Base-by-base conservation (phyloP, 768 basidiomycete genomes). In the Suillus spraguei region DNA sequence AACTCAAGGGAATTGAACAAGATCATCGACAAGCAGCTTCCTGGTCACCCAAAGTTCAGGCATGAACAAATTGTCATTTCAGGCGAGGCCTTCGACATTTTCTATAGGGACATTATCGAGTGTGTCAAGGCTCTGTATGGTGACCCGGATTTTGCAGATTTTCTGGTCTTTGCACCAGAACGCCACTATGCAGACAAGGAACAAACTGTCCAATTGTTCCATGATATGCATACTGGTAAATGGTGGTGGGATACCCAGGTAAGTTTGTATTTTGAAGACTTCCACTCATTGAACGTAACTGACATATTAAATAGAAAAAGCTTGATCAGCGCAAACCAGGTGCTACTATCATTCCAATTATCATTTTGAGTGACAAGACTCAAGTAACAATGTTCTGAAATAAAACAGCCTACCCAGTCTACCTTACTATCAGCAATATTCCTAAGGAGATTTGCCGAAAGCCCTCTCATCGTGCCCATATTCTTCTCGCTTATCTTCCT, bases 231-330 rank as follows among this genome's bases (percentile, higher is more conserved):
- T 44, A 44, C 42, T 44, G 42, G 42, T 44, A 10, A 46, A 46
- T 46, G 11, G 46, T 46, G n/a, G 44, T 46, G 44, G 44, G 44
- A 46, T 46, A 46, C 44, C n/a, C 46, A 46, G 46, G 46, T 46
- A 46, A 46, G n/a, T 46, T 22, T 46, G 5, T 22, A 5, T 46
- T 46, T n/a, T 46, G 46, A 22, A 22, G n/a, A 46, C 11, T 22
- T 46, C n/a, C 1, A 4, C 46, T 22, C 46, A 46, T 46, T 22
- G 11, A 46, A 46, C 3, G 0, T 46, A 22, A 22, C 46, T 22
- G n/a, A 13, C n/a, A 22, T 5, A 22, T 46, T 22, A 22, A 46
- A 46, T 46, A 46, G 46, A 46, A 46, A 22, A 46, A 46, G 11
- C 46, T 46, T 22, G n/a, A 46, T 46, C 46, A 46, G 46, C 2